These are phyloP conservation scores for Agaricus subrufescens DNA, from an alignment of 768 basidiomycete species.

Conservation along the genomic window DNA sequence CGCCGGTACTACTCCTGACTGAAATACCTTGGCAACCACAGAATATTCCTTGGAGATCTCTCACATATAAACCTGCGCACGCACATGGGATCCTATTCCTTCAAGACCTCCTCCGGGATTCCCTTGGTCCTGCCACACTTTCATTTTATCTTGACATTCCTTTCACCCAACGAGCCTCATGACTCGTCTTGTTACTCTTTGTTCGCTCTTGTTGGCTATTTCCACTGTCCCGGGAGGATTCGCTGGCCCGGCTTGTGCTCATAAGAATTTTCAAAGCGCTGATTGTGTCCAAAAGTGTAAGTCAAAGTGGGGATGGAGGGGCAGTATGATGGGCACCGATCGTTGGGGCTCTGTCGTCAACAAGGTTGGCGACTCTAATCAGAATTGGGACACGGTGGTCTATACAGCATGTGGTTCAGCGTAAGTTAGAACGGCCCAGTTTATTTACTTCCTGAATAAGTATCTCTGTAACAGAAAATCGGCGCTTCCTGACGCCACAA, in stretches of 20 bases:
- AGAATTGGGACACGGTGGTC: slow-evolving; percentile 30
- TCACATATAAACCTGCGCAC: background rate
- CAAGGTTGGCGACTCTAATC: slow-evolving; percentile 22
- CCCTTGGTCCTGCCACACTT: slow-evolving; percentile 5
- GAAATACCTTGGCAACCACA: background rate
- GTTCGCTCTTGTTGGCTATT: slow-evolving; percentile 31
- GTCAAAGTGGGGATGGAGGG: slow-evolving; percentile 43
- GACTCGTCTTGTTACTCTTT: slow-evolving; percentile 29
- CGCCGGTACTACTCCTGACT: background rate
- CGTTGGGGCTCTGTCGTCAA: slow-evolving; percentile 51
- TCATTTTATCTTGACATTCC: slow-evolving; percentile 14
- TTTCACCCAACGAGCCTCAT: slow-evolving; percentile 26
- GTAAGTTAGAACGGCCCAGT: background rate
- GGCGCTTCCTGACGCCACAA: background rate
- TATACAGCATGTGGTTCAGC: slow-evolving; percentile 39
- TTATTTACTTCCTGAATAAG: background rate
- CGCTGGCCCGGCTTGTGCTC: slow-evolving; percentile 44
- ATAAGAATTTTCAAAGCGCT: slow-evolving; percentile 26
- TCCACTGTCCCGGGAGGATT: slow-evolving; percentile 36
- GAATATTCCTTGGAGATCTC: background rate
- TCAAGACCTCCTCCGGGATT: slow-evolving; percentile 1
- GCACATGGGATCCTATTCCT: background rate
- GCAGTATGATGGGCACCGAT: slow-evolving; percentile 46
- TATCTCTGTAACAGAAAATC: background rate
- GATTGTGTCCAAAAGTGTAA: slow-evolving; percentile 36